Base-by-base conservation (phyloP, 768 basidiomycete species). In the Serpula lacrymans region DNA sequence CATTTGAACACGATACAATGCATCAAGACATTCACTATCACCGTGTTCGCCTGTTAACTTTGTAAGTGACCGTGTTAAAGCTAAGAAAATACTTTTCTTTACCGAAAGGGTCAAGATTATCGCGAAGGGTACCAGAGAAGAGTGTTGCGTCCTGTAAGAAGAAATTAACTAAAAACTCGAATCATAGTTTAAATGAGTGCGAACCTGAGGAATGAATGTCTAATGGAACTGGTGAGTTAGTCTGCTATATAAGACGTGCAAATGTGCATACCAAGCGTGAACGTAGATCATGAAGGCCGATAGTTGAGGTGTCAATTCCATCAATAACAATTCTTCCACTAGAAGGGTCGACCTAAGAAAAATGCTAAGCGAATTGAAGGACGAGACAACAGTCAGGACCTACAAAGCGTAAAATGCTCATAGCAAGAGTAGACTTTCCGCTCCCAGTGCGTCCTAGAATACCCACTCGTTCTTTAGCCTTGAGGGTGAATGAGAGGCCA, bases 221-320 rank as follows among this genome's bases (percentile, higher is more conserved):
- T 87, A 25, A n/a, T n/a, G 26, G 1, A 34, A 6, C 23, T 10
- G 27, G n/a, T n/a, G n/a, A n/a, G n/a, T n/a, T n/a, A n/a, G n/a
- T n/a, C n/a, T n/a, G n/a, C n/a, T 47, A 20, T 13, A n/a, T n/a
- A n/a, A n/a, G n/a, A n/a, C n/a, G 20, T 12, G 1, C 31, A 14
- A 36, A 11, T 7, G 37, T 2, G 63, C 80, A 56, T 54, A 84
- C 83, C 60, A 87, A 50, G 46, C 82, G 75, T 1, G 84, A 83
- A n/a, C 87, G 73, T 46, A 94, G 55, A 56, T 92, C 91, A 53
- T 90, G 79, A 13, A 93, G 63, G 10, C 91, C 90, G 41, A 96
- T 92, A 4, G 68, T 82, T 1, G 83, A 82, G 37, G 92, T 89
- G 53, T 94, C 91, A 43, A 94, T 82, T 4, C 90, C 92, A 46